Conservation (phyloP, 1,284 basidiomycete genomes). For the Earliella scabrosa region DNA sequence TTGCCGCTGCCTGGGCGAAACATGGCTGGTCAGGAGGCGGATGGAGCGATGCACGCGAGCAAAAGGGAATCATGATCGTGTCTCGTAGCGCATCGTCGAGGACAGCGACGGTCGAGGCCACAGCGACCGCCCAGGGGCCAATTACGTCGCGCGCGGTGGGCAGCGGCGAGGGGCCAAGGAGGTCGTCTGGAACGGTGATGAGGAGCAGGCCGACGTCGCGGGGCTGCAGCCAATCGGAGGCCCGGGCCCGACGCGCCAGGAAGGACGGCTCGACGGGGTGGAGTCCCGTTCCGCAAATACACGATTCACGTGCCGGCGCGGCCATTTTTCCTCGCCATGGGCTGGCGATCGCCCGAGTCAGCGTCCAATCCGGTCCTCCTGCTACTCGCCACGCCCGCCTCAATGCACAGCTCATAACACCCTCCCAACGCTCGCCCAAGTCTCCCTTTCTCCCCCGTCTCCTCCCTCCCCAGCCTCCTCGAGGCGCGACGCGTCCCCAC, state of each 20-base stretch:
- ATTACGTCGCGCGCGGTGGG: too few relatives aligned
- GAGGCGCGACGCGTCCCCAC: background rate
- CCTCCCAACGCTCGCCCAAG: background rate
- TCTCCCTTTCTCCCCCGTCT: background rate
- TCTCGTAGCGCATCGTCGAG: too few relatives aligned
- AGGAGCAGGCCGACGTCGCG: constrained; percentile 1
- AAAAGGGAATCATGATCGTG: too few relatives aligned
- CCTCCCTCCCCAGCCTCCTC: background rate
- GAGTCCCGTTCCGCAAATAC: constrained; percentile 22
- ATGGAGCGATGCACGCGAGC: background rate
- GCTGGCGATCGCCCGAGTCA: constrained; percentile 19
- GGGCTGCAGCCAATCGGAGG: constrained; percentile 13
- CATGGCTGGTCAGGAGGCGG: background rate
- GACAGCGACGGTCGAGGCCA: too few relatives aligned
- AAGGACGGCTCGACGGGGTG: constrained; percentile 10
- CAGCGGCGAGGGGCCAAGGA: constrained; percentile 1
- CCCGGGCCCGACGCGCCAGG: too few relatives aligned
- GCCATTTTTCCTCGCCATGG: constrained; percentile 13
- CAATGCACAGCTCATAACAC: constrained; percentile 24
- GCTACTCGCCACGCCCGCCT: constrained; percentile 6
- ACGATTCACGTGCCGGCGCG: constrained; percentile 21
- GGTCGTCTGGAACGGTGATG: background rate
- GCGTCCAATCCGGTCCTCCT: constrained; percentile 9
- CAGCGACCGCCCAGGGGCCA: too few relatives aligned
- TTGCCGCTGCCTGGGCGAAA: background rate